Evolutionary conservation across 1,284 basidiomycete genomes (phyloP), one percentile per base, ranked within the genome.

Genomic region (Tranzscheliella williamsii): DNA sequence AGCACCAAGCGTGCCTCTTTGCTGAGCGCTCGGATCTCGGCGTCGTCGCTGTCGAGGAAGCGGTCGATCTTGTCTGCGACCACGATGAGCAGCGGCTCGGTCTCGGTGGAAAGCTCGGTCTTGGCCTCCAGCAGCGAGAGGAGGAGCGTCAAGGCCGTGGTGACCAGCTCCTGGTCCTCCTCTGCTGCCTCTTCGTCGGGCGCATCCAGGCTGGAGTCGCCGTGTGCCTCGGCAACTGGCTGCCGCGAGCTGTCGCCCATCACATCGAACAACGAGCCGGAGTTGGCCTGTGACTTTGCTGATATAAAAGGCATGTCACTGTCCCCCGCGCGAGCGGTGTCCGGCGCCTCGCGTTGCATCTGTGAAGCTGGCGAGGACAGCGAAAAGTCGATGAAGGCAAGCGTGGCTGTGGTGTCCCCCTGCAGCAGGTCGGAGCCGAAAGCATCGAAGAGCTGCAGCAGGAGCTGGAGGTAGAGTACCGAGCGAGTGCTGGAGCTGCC

Each of bases 1-100:
- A 94, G 84, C 12, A 91, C 86, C 73, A 93, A 84, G 42, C 84
- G 81, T 4, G 89, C 89, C 78, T 93, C 90, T 20, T 85, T 82
- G 0, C 87, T 85, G 4, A 89, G 79, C 5, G 83, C 79, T 81
- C 79, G 2, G 83, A 83, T 44, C 23, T 71, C 70, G 9, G 13
- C 32, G 20, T 63, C 42, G 2, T 18, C 9, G n/a, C 47, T 52
- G 37, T 72, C 64, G 46, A 62, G 61, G 4, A 58, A 44, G 0
- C 29, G 24, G 16, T 72, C 45, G 21, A 76, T 32, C 32, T 67
- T 69, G 43, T 58, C 46, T 2, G 36, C 48, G 13, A 76, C 57
- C 16, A 75, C 72, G 7, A 44, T 36, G 5, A 77, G 68, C 46
- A 77, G 45, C 1, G 72, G 65, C 12, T 49, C 47, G 24, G 50